These are phyloP conservation scores for Kodamaea alishanica DNA, from an alignment of 1,139 yeast genomes.

Conservation along the genomic window DNA sequence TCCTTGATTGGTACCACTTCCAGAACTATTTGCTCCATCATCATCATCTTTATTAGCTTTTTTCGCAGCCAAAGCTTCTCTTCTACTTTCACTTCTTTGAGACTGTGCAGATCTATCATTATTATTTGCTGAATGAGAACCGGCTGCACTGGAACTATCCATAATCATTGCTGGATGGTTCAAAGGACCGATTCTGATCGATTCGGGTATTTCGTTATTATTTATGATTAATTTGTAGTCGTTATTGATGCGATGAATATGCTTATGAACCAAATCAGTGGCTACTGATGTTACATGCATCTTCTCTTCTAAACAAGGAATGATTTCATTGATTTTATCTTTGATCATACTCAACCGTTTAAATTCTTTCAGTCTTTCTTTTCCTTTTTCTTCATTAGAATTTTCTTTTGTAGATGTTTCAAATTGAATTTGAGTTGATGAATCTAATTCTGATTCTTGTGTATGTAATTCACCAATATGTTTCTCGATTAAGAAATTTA, in stretches of 20 bases:
- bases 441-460: constrained; percentile 22
- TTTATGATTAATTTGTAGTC: constrained; percentile 70
- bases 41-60: constrained; percentile 50
- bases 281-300: constrained; percentile 97
- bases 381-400: not conserved
- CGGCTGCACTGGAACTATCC: constrained; percentile 36
- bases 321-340: constrained; percentile 58
- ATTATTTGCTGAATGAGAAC: constrained; percentile 29
- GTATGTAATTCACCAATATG: constrained; percentile 50
- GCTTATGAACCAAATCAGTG: constrained; percentile 68
- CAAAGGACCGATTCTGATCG: constrained; percentile 63
- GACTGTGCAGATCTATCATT: constrained; percentile 58
- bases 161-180: constrained; percentile 86
- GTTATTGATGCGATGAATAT: constrained; percentile 69
- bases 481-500: constrained; percentile 54
- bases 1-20: constrained; percentile 9
- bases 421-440: constrained; percentile 10
- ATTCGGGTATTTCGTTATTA: constrained; percentile 72
- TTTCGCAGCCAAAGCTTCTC: constrained; percentile 90
- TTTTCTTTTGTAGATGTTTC: not conserved
- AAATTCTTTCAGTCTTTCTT: not conserved
- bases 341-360: constrained; percentile 36
- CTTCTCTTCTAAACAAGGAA: constrained; percentile 93
- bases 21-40: constrained; percentile 26
- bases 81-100: constrained; percentile 73